These are phyloP conservation scores for Solanum infundibuliforme DNA, from an alignment of 257 asterid genomes.

Conservation along the genomic window DNA sequence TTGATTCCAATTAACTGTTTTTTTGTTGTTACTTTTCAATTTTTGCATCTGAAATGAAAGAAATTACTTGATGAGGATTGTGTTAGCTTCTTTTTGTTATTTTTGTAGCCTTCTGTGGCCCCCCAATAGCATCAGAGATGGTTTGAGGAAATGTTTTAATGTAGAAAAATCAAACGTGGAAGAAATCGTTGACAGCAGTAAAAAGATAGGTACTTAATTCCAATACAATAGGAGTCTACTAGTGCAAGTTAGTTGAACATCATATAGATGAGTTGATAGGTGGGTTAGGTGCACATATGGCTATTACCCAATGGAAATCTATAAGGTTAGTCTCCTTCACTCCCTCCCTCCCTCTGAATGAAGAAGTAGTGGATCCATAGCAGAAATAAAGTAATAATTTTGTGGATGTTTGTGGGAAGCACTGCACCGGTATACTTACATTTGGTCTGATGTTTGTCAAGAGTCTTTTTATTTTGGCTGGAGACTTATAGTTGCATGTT, in stretches of 20 bases:
- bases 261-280: background rate
- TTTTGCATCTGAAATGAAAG: background rate
- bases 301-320: background rate
- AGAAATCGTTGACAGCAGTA: background rate
- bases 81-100: background rate
- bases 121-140: background rate
- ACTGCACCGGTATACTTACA: background rate
- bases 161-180: background rate
- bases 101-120: background rate
- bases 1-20: background rate
- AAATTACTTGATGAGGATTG: background rate
- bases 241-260: background rate
- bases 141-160: background rate
- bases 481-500: background rate
- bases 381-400: background rate
- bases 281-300: background rate
- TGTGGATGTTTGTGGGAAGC: background rate
- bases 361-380: background rate
- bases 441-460: background rate
- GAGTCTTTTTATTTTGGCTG: background rate
- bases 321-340: background rate
- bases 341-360: background rate
- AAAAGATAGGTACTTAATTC: background rate
- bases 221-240: background rate
- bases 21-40: no score